Conservation (phyloP, 202 grass and related monocot genomes). For the Dendrocalamus latiflorus region DNA sequence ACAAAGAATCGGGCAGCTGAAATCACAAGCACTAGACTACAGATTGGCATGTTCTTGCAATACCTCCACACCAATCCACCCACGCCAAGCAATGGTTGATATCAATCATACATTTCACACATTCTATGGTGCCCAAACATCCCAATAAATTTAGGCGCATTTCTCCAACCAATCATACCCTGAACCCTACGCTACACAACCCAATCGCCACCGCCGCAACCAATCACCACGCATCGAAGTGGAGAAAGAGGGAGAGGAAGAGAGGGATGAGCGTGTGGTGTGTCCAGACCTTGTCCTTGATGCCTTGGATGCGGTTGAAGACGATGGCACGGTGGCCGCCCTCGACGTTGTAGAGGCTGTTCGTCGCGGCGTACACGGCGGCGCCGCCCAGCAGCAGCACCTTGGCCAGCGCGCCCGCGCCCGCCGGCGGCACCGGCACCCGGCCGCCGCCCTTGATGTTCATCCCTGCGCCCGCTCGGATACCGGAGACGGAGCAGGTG, state of each 20-base stretch:
- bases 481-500: neutral
- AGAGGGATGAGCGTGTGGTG: no score
- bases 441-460: conserved; percentile 44
- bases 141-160: neutral
- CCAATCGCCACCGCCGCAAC: neutral
- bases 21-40: neutral
- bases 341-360: conserved; percentile 91
- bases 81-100: neutral
- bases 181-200: neutral
- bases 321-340: conserved; percentile 94
- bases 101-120: neutral
- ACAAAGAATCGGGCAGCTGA: neutral
- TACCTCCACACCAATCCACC: no score
- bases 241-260: neutral
- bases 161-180: neutral
- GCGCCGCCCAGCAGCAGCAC: conserved; percentile 55
- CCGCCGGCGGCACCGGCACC: conserved; percentile 38
- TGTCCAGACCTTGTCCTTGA: conserved; percentile 62
- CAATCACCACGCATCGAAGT: neutral
- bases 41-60: neutral
- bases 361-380: conserved; percentile 39
- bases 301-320: conserved; percentile 76
- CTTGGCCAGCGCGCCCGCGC: conserved; percentile 34
- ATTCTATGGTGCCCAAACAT: neutral
- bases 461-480: conserved; percentile 17